Conservation (phyloP, 2,329 filamentous ascomycete genomes). For the Zopfia rhizophila region DNA sequence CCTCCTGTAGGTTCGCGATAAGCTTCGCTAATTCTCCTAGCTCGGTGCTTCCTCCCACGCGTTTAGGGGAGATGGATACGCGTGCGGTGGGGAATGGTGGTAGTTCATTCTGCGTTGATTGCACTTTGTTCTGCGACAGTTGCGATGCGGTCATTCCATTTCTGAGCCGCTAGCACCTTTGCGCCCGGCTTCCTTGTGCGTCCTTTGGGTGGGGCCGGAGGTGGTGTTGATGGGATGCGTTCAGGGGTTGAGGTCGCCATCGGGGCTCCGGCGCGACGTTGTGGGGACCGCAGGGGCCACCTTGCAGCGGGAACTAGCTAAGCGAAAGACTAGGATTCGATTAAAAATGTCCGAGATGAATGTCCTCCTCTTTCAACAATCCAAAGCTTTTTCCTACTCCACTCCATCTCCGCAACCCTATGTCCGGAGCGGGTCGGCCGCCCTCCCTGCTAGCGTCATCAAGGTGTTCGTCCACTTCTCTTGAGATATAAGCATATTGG, state of each 20-base stretch:
- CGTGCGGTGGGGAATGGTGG: too few relatives aligned
- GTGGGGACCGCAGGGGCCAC: neutral
- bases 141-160: neutral
- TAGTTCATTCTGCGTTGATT: too few relatives aligned
- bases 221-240: neutral
- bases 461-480: too few relatives aligned
- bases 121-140: neutral
- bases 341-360: neutral
- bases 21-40: neutral
- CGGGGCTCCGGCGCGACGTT: neutral
- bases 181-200: neutral
- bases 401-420: too few relatives aligned
- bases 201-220: neutral
- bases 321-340: neutral
- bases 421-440: too few relatives aligned
- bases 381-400: too few relatives aligned
- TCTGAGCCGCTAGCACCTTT: neutral
- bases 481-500: too few relatives aligned
- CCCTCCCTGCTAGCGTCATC: too few relatives aligned
- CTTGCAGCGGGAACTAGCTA: neutral
- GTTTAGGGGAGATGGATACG: too few relatives aligned
- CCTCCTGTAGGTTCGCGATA: neutral
- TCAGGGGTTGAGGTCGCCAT: neutral
- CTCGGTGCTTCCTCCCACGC: neutral
- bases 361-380: conserved; percentile 1